phyloP scores from a whole-genome alignment of 495 filamentous ascomycete species.

The Apodospora peruviana region DNA sequence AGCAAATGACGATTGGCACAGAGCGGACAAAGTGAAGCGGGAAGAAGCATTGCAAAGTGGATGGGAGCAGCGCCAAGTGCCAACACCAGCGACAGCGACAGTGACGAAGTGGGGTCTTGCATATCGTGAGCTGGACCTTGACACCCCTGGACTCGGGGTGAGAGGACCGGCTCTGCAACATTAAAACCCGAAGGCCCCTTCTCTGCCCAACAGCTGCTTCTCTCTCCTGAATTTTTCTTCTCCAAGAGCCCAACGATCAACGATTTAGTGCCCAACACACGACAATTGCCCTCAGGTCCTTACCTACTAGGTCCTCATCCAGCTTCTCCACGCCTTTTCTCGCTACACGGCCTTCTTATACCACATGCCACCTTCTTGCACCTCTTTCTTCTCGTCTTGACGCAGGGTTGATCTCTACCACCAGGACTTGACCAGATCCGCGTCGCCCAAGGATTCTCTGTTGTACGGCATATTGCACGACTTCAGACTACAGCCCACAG shows the following conservation, averaged over 20 bases:
- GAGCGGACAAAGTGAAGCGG: constrained; percentile 17
- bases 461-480: constrained; percentile 17
- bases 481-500: constrained; percentile 21
- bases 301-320: constrained; percentile 3
- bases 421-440: constrained; percentile 11
- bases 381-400: background rate
- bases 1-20: constrained; percentile 8
- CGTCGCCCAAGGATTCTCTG: constrained; percentile 14
- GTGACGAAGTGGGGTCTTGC: constrained; percentile 13
- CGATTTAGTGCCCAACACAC: constrained; percentile 40
- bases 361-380: background rate
- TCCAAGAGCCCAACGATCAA: constrained; percentile 39
- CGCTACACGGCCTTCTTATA: constrained; percentile 6
- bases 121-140: background rate
- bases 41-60: constrained; percentile 8
- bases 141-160: constrained; percentile 7
- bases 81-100: constrained; percentile 2
- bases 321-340: constrained; percentile 2
- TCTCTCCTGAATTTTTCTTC: constrained; percentile 24
- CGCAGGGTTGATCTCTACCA: constrained; percentile 2
- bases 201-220: constrained; percentile 42
- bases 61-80: background rate
- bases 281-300: constrained; percentile 5
- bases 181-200: constrained; percentile 47
- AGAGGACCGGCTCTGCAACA: constrained; percentile 15